phyloP scores from a whole-genome alignment of 2,329 filamentous ascomycete genomes.

The Xenoacremonium recifei region DNA sequence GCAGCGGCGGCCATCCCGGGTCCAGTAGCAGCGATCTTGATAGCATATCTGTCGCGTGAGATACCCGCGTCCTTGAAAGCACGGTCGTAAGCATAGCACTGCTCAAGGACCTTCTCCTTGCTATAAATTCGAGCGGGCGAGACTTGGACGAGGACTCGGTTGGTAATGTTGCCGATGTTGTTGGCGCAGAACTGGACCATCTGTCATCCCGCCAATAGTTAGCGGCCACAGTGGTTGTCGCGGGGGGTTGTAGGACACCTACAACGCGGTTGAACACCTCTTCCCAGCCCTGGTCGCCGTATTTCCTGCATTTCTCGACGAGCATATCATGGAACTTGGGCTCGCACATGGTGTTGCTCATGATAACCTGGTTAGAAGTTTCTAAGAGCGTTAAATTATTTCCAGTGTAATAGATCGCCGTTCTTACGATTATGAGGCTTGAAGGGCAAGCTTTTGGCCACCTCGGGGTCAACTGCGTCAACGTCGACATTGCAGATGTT shows the following conservation, averaged over 20 bases:
- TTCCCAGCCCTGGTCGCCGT: constrained; percentile 18
- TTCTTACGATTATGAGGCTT: constrained; percentile 18
- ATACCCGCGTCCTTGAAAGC: constrained; percentile 16
- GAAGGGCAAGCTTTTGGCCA: constrained; percentile 16
- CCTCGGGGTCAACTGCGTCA: constrained; percentile 14
- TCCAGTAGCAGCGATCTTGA: constrained; percentile 22
- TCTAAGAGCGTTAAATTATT: constrained; percentile 6
- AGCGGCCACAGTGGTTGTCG: neutral
- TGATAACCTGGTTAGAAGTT: constrained; percentile 20
- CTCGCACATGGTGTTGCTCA: constrained; percentile 11
- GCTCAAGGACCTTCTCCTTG: constrained; percentile 14
- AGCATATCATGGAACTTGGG: constrained; percentile 8
- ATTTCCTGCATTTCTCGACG: constrained; percentile 8
- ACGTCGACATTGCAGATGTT: constrained; percentile 17
- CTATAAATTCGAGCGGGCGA: constrained; percentile 16
- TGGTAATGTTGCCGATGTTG: constrained; percentile 17
- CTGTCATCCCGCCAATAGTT: constrained; percentile 1
- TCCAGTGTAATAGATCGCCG: neutral
- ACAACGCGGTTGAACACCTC: constrained; percentile 16
- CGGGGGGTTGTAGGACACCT: neutral
- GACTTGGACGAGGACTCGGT: constrained; percentile 20
- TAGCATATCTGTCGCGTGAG: constrained; percentile 15
- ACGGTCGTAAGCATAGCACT: constrained; percentile 15
- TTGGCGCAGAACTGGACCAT: constrained; percentile 16
- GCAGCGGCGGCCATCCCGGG: constrained; percentile 14